These are phyloP conservation scores for Filobasidium uniguttulatum DNA, from an alignment of 1,284 basidiomycete genomes.

Conservation along the genomic window DNA sequence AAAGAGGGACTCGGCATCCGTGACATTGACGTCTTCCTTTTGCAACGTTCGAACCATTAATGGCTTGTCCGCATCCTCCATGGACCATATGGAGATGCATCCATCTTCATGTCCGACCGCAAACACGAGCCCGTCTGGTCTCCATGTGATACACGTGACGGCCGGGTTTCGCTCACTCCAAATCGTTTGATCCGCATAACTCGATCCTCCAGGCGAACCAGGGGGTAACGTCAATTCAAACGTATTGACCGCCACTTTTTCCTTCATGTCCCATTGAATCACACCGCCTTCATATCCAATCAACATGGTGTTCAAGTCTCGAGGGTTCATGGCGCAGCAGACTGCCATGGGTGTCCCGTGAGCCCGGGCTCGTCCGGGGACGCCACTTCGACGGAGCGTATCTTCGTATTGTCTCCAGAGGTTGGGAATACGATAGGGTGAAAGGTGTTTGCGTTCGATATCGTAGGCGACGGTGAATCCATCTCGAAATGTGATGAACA, in stretches of 20 bases:
- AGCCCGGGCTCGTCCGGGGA: conserved; percentile 40
- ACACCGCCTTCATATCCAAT: conserved; percentile 72
- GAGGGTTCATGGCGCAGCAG: conserved; percentile 59
- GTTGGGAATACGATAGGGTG: conserved; percentile 54
- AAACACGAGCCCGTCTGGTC: conserved; percentile 42
- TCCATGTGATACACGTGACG: conserved; percentile 60
- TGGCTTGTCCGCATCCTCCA: conserved; percentile 66
- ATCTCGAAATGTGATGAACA: conserved; percentile 34
- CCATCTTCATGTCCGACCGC: conserved; percentile 60
- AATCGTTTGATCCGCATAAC: conserved; percentile 48
- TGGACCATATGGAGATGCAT: conserved; percentile 71
- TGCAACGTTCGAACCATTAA: conserved; percentile 60
- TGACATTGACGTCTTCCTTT: conserved; percentile 39
- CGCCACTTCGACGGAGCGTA: conserved; percentile 47
- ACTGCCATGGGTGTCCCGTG: conserved; percentile 44
- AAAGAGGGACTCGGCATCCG: conserved; percentile 36
- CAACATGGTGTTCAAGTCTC: conserved; percentile 65
- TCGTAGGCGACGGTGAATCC: conserved; percentile 49
- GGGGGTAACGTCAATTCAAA: conserved; percentile 58
- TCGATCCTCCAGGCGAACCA: conserved; percentile 57
- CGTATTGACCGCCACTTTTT: conserved; percentile 48
- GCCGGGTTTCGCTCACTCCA: conserved; percentile 55
- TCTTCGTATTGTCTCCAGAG: conserved; percentile 64
- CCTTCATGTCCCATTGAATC: conserved; percentile 56
- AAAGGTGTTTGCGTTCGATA: conserved; percentile 49